Conservation (phyloP, 768 basidiomycete genomes). For the Pholiota conissans region DNA sequence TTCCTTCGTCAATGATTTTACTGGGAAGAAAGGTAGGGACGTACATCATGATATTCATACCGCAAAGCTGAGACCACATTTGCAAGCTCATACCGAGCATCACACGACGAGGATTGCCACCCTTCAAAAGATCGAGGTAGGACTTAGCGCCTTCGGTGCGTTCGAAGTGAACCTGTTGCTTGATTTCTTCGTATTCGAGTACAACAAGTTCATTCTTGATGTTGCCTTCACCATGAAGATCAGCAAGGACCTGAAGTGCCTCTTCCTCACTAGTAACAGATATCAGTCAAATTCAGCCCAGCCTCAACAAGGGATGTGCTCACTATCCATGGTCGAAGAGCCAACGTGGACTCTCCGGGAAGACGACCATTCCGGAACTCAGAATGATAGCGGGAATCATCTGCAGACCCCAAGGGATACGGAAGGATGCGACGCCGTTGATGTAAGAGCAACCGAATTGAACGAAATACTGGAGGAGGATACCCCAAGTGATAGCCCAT, state of each 20-base stretch:
- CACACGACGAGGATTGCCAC: constrained; percentile 69
- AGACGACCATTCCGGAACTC: constrained; percentile 62
- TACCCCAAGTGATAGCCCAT: constrained; percentile 82
- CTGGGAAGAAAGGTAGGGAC: constrained; percentile 9
- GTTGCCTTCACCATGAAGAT: constrained; percentile 70
- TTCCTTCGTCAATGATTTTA: background rate
- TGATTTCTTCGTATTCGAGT: constrained; percentile 73
- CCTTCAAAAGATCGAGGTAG: constrained; percentile 63
- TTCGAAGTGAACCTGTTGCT: constrained; percentile 57
- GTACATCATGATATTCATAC: constrained; percentile 84
- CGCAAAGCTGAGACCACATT: constrained; percentile 77
- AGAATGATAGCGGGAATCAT: constrained; percentile 77
- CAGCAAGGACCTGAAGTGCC: constrained; percentile 71
- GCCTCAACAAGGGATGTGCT: constrained; percentile 6
- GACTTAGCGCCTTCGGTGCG: constrained; percentile 71
- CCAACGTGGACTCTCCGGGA: constrained; percentile 75
- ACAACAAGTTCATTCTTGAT: constrained; percentile 58
- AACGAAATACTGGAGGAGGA: constrained; percentile 73
- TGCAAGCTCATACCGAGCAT: constrained; percentile 69
- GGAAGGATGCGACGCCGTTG: constrained; percentile 69
- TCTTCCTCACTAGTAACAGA: constrained; percentile 45
- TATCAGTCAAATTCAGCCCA: background rate
- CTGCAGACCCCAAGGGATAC: constrained; percentile 80
- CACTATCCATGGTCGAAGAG: constrained; percentile 62
- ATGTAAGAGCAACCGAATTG: constrained; percentile 78